Evolutionary conservation across 1,139 yeast genomes (phyloP).

Genomic region (Blastobotrys arbuscula): DNA sequence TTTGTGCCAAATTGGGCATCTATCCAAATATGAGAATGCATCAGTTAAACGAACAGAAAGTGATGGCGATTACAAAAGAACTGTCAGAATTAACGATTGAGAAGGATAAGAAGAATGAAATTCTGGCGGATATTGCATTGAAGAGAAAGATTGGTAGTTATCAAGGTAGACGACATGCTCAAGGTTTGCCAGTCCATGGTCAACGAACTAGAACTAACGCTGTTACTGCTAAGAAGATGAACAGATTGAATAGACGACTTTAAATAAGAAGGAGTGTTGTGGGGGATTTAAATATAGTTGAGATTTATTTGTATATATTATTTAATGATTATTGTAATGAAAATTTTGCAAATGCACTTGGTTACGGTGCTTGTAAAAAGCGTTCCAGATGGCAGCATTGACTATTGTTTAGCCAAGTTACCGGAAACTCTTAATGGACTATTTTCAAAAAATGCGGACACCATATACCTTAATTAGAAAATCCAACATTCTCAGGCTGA

Average conservation of each 20-base stretch:
- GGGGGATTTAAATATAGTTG: background rate
- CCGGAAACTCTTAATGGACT: no score
- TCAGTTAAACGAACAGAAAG: conserved; percentile 82
- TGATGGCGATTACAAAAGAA: conserved; percentile 82
- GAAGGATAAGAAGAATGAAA: conserved; percentile 73
- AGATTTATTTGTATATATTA: background rate
- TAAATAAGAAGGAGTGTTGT: conserved; percentile 19
- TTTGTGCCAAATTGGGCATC: conserved; percentile 84
- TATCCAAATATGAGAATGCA: conserved; percentile 94
- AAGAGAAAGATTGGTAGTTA: conserved; percentile 81
- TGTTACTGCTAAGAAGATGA: conserved; percentile 79
- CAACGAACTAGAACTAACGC: conserved; percentile 91
- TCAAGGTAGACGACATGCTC: conserved; percentile 84
- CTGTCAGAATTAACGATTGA: conserved; percentile 78
- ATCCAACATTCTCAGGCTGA: no score
- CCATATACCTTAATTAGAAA: no score
- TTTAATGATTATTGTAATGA: background rate
- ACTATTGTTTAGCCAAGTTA: no score
- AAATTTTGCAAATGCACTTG: no score
- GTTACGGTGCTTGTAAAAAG: no score
- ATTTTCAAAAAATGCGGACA: no score
- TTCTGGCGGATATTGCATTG: conserved; percentile 71
- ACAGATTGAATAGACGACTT: conserved; percentile 64
- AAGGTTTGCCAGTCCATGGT: conserved; percentile 84
- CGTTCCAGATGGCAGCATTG: no score